Evolutionary conservation across 2,329 filamentous ascomycete species (phyloP).

Genomic region (Colletotrichum sp.): DNA sequence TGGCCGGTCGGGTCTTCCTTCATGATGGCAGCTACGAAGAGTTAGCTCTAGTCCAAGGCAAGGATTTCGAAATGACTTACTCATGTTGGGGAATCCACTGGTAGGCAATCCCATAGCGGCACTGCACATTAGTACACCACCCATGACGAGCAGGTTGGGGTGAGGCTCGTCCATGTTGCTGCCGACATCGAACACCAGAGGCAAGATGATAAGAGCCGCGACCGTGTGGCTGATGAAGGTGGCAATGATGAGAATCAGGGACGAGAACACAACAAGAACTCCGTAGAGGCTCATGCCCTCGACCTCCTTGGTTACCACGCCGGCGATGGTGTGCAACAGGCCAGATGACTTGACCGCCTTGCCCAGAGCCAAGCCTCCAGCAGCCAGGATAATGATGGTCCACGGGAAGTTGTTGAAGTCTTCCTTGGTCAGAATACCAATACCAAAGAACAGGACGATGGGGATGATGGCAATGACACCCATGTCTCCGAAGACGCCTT

Average conservation of each 20-base stretch:
- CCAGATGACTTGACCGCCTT: constrained; percentile 95
- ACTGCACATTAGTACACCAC: constrained; percentile 91
- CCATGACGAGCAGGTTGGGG: constrained; percentile 95
- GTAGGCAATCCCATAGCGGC: constrained; percentile 98
- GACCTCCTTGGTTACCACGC: constrained; percentile 74
- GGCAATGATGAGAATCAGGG: constrained; percentile 86
- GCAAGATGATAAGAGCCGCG: constrained; percentile 91
- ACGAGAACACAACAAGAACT: constrained; percentile 84
- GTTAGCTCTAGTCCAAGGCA: background rate
- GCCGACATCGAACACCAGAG: constrained; percentile 87
- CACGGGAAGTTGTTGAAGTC: constrained; percentile 99
- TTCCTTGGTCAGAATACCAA: constrained; percentile 95
- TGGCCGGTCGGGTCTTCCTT: constrained; percentile 96
- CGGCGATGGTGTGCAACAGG: constrained; percentile 85
- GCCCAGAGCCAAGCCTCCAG: constrained; percentile 88
- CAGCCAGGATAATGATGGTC: constrained; percentile 99
- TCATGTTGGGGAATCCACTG: constrained; percentile 98
- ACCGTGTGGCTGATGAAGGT: constrained; percentile 99
- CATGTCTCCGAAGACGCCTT: constrained; percentile 93
- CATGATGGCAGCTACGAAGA: constrained; percentile 87
- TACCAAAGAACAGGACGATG: constrained; percentile 94
- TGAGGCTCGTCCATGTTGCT: constrained; percentile 85
- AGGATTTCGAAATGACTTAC: constrained; percentile 57
- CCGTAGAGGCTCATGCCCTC: constrained; percentile 83
- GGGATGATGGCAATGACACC: constrained; percentile 97